phyloP scores from a whole-genome alignment of 306 rosid genomes.

The Datisca glomerata region DNA sequence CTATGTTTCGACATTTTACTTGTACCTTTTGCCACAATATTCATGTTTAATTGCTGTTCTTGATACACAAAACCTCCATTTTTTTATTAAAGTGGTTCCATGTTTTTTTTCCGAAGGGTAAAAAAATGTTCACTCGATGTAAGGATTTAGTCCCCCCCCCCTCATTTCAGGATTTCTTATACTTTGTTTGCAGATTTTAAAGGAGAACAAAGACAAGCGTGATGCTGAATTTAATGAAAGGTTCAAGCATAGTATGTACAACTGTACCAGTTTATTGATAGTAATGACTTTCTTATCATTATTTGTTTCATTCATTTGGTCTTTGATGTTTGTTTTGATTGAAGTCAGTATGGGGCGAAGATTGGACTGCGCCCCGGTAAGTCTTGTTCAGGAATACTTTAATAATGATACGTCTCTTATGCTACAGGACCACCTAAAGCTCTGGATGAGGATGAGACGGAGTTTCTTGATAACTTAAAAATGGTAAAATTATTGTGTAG shows the following conservation, averaged over 20 bases:
- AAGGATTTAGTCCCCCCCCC: too few species aligned
- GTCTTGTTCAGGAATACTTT: background rate
- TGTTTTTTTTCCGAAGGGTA: too few species aligned
- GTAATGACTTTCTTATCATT: background rate
- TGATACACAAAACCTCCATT: too few species aligned
- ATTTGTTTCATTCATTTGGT: too few species aligned
- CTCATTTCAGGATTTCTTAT: too few species aligned
- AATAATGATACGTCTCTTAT: background rate
- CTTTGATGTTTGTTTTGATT: background rate
- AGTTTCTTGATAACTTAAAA: conserved; percentile 74
- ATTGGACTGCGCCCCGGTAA: background rate
- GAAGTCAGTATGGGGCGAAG: background rate
- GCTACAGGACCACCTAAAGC: conserved; percentile 90
- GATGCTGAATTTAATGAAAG: conserved; percentile 91
- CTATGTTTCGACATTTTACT: too few species aligned
- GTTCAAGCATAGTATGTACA: conserved; percentile 83
- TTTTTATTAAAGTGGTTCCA: too few species aligned
- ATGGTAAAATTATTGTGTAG: conserved; percentile 26
- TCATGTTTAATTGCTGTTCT: too few species aligned
- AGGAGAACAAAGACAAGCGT: conserved; percentile 79
- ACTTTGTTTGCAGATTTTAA: conserved; percentile 41
- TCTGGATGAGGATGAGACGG: conserved; percentile 89
- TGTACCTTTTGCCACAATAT: too few species aligned
- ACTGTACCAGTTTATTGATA: conserved; percentile 7
- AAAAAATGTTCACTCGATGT: too few species aligned